Percentiles rank a stretch among this genome's conserved stretches.
These are phyloP conservation scores for Eucalyptus curtisii DNA, from an alignment of 345 rosid species.

Conservation along the genomic window DNA sequence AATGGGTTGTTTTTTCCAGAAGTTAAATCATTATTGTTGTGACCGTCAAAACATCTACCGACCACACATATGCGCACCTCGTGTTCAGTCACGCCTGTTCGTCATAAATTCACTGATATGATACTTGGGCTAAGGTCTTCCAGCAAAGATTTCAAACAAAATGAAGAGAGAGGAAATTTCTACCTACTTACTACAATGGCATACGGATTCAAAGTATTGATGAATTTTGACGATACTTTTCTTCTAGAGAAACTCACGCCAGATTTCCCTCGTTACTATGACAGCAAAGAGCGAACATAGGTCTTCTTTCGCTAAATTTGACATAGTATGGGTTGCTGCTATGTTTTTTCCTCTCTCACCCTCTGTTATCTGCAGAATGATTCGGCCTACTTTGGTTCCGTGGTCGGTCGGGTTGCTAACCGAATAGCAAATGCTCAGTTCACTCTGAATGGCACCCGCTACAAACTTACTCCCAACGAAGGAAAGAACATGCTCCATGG, in stretches of 20 bases:
- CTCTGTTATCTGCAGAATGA: constrained; percentile 33
- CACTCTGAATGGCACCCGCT: constrained; percentile 45
- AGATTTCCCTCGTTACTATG: neutral
- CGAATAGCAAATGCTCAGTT: constrained; percentile 66
- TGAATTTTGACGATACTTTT: neutral
- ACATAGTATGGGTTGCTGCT: neutral
- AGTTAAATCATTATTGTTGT: neutral
- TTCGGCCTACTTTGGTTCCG: constrained; percentile 48
- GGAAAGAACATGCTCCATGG: constrained; percentile 73
- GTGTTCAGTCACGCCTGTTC: neutral
- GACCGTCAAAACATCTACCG: neutral
- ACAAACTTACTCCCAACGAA: constrained; percentile 58
- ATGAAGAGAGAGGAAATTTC: neutral
- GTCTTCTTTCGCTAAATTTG: neutral
- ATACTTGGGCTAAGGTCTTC: neutral
- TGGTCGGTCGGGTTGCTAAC: constrained; percentile 82
- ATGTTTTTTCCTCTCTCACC: neutral
- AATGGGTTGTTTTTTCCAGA: neutral
- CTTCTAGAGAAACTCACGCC: neutral
- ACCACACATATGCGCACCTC: neutral
- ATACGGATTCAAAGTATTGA: neutral
- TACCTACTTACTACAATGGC: neutral
- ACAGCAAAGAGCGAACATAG: neutral
- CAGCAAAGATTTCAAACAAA: neutral
- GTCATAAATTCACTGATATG: neutral